Conservation (phyloP, 108 stramenopile genomes). For the Discostella stelligeroides region DNA sequence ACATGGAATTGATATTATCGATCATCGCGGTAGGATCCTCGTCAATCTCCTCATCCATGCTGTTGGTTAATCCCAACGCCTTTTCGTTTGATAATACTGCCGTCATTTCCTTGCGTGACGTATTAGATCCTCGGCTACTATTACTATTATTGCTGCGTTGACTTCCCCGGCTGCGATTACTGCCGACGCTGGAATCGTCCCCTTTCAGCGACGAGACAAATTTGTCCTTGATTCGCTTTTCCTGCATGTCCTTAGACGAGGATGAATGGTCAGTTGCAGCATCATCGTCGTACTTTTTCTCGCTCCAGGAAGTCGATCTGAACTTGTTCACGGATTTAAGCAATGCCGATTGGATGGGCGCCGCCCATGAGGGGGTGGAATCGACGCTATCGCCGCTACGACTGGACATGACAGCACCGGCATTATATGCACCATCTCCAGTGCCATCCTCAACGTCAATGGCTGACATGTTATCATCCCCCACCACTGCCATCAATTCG, state of each 20-base stretch:
- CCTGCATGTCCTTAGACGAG: conserved; percentile 21
- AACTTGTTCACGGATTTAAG: conserved; percentile 3
- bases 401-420: background rate
- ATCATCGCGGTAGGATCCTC: conserved; percentile 47
- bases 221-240: conserved; percentile 35
- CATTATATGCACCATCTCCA: background rate
- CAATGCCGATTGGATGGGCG: conserved; percentile 39
- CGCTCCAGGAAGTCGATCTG: background rate
- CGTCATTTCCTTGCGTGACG: background rate
- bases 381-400: conserved; percentile 28
- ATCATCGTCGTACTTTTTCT: background rate
- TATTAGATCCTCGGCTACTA: no score
- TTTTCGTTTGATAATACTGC: conserved; percentile 5
- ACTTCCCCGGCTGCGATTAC: conserved; percentile 14
- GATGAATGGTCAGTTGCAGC: no score
- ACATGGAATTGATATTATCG: conserved; percentile 44
- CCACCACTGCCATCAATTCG: background rate
- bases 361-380: conserved; percentile 40
- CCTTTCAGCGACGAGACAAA: no score
- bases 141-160: conserved; percentile 1
- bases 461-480: background rate
- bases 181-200: conserved; percentile 27
- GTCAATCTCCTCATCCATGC: conserved; percentile 42
- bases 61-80: conserved; percentile 37
- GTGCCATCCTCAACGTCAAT: background rate